Base-by-base conservation (phyloP, 148 eudicot species). In the Bassia scoparia region DNA sequence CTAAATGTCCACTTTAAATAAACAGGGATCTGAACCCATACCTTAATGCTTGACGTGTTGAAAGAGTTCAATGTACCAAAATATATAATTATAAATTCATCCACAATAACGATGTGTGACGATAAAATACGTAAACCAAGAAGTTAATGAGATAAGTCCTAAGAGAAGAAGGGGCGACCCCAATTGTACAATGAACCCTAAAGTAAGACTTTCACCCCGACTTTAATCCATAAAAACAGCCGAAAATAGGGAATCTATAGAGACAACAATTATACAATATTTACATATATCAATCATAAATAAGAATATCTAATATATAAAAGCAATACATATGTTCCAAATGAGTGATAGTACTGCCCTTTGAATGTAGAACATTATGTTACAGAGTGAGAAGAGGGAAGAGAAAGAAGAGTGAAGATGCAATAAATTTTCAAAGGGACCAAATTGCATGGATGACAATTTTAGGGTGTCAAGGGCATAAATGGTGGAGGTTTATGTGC, bases 401-500 rank as follows among this genome's bases (percentile, higher is more conserved):
- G 48, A 65, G 75, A 65, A 30, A 78, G 67, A 37, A 44, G 67
- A 55, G 29, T 55, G 48, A 71, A 65, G 59, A 70, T 48, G 71
- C 24, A 11, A 71, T 55, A 64, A 53, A 12, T 12, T 27, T 34
- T 56, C 44, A 24, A 44, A 66, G 26, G 29, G 60, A 56, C 29
- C 65, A 67, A 79, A 52, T 49, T 68, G 61, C 77, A 79, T 74
- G 78, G 67, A 69, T 29, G 63, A 38, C 50, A 8, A 37, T 50
- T 38, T 63, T 38, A 56, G 60, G 48, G 48, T 30, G 50, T 61
- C 55, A 68, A 61, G 70, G 67, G 76, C 82, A 30, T 58, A 75
- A 70, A 70, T 64, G 24, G 79, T 55, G 82, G 76, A 80, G 76
- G 68, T 44, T 75, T 75, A 48, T 70, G 46, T 75, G 78, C 62